These are phyloP conservation scores for Colletotrichum sp. DNA, from an alignment of 2,329 filamentous ascomycete species.

Conservation along the genomic window DNA sequence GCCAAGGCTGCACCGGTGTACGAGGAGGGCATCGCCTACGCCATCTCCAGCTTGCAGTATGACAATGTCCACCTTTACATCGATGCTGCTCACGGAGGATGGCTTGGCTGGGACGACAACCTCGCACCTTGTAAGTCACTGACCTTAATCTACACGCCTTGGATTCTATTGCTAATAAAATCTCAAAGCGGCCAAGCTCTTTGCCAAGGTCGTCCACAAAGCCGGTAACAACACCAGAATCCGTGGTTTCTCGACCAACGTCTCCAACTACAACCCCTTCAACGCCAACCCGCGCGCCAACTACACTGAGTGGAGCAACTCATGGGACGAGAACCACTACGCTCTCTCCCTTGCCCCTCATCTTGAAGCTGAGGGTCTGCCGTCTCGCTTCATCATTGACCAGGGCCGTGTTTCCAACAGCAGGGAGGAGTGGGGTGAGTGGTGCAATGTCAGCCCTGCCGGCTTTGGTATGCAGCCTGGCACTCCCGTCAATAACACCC, in stretches of 20 bases:
- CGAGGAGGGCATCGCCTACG: constrained; percentile 45
- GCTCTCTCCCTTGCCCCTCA: constrained; percentile 39
- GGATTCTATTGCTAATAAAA: constrained; percentile 6
- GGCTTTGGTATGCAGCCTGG: constrained; percentile 43
- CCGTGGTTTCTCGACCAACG: constrained; percentile 49
- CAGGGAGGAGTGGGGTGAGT: constrained; percentile 44
- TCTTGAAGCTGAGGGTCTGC: constrained; percentile 42
- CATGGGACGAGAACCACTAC: constrained; percentile 46
- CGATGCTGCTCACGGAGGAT: constrained; percentile 47
- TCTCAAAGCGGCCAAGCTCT: constrained; percentile 39
- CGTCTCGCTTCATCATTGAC: constrained; percentile 49
- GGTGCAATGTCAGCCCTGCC: constrained; percentile 47
- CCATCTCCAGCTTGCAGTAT: constrained; percentile 41
- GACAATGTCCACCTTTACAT: constrained; percentile 43
- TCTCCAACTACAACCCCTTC: constrained; percentile 47
- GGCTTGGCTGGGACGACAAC: constrained; percentile 46
- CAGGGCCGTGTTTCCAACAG: constrained; percentile 46
- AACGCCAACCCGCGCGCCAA: constrained; percentile 39
- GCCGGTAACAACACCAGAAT: constrained; percentile 34
- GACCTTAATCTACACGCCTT: neutral
- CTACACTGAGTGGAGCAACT: constrained; percentile 43
- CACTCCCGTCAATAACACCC: constrained; percentile 37
- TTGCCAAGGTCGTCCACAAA: constrained; percentile 40
- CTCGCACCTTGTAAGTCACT: constrained; percentile 36
- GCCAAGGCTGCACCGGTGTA: constrained; percentile 40